Conservation (phyloP, 2,329 filamentous ascomycete genomes). For the Pseudocercospora cruenta region DNA sequence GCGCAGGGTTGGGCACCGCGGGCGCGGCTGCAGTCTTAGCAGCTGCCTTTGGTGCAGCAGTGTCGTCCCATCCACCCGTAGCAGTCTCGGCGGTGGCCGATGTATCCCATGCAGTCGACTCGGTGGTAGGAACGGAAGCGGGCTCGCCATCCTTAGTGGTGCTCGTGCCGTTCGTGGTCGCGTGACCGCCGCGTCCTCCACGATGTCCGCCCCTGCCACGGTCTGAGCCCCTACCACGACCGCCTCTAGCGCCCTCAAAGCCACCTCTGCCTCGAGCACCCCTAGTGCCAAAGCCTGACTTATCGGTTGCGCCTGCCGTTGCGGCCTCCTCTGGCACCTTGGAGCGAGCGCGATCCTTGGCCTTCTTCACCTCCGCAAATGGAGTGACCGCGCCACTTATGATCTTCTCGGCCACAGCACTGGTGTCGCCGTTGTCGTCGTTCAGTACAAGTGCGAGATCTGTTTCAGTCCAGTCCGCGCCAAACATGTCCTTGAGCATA, state of each 20-base stretch:
- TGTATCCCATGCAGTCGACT: constrained; percentile 66
- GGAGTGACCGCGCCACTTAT: constrained; percentile 79
- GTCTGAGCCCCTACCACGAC: constrained; percentile 62
- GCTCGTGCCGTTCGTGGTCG: constrained; percentile 64
- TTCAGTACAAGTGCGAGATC: constrained; percentile 91
- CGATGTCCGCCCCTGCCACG: constrained; percentile 55
- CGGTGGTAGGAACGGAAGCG: constrained; percentile 66
- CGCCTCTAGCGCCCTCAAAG: constrained; percentile 60
- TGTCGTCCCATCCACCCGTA: constrained; percentile 32
- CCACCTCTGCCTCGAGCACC: constrained; percentile 44
- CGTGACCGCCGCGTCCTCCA: constrained; percentile 65
- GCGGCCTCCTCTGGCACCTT: constrained; percentile 69
- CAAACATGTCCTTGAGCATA: constrained; percentile 87
- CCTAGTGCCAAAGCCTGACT: constrained; percentile 50
- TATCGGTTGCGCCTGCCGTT: constrained; percentile 55
- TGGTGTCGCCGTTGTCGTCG: constrained; percentile 78
- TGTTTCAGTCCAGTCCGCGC: constrained; percentile 89
- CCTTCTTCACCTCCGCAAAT: constrained; percentile 82
- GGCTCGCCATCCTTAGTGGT: constrained; percentile 53
- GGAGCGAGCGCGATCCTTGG: constrained; percentile 72
- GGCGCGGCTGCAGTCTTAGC: constrained; percentile 38
- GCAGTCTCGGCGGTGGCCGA: constrained; percentile 42
- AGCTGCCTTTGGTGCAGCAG: constrained; percentile 23
- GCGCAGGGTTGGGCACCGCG: constrained; percentile 33
- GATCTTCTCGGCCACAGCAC: constrained; percentile 75